Conservation (phyloP, 176 grass and related monocot genomes). For the Saccharum spontaneum region DNA sequence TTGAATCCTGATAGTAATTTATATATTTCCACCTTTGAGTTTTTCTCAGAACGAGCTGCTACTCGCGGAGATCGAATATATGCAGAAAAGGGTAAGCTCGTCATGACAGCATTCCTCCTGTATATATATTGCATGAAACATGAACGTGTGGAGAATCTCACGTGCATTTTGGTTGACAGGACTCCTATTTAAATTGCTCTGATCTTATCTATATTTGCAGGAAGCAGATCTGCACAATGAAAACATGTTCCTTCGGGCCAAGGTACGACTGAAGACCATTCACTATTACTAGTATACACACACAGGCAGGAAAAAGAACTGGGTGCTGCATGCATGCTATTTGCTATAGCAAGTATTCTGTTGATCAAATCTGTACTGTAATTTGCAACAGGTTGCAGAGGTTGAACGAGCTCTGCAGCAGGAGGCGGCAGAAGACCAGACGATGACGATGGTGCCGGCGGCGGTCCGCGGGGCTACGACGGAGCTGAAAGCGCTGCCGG, state of each 20-base stretch:
- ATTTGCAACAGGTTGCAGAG: slow-evolving; percentile 50
- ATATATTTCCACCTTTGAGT: background rate
- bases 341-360: background rate
- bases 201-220: slow-evolving; percentile 21
- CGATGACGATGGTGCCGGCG: slow-evolving; percentile 30
- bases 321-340: too few relatives aligned
- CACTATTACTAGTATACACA: too few relatives aligned
- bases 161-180: slow-evolving; percentile 1
- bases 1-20: background rate
- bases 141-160: background rate
- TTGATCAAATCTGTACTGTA: background rate
- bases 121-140: background rate
- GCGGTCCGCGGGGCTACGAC: background rate
- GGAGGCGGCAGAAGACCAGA: background rate
- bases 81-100: slow-evolving; percentile 62
- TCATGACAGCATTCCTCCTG: background rate
- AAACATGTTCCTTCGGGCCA: slow-evolving; percentile 62
- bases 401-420: slow-evolving; percentile 48
- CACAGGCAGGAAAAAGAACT: too few relatives aligned
- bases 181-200: background rate
- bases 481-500: slow-evolving; percentile 62
- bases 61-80: slow-evolving; percentile 64
- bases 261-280: slow-evolving; percentile 40
- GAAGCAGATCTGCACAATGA: slow-evolving; percentile 68
- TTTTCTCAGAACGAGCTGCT: slow-evolving; percentile 67